phyloP scores from a whole-genome alignment of 1,284 basidiomycete genomes.

The Phlebopus sp. region DNA sequence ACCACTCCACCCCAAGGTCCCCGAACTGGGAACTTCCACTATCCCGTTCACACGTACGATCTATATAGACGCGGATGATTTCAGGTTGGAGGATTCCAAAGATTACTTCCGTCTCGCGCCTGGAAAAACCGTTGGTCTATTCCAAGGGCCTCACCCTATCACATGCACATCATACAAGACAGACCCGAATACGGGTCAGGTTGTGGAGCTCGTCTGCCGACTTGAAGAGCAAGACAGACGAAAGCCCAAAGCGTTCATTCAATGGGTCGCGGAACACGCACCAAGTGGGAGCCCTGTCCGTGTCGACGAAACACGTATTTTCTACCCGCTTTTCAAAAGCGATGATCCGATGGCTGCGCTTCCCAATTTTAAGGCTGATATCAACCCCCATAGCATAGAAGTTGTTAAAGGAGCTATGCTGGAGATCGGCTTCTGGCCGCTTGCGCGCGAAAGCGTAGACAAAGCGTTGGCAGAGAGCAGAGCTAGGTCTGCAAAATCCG shows the following conservation, averaged over 20 bases:
- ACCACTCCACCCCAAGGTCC: conserved; percentile 92
- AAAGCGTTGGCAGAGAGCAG: conserved; percentile 70
- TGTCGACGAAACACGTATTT: conserved; percentile 89
- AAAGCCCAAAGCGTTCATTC: conserved; percentile 96
- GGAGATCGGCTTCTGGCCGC: conserved; percentile 86
- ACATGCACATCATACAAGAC: conserved; percentile 89
- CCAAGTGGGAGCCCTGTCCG: conserved; percentile 77
- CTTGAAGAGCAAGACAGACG: conserved; percentile 72
- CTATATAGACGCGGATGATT: conserved; percentile 95
- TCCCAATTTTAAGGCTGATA: conserved; percentile 72
- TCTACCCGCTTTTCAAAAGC: conserved; percentile 92
- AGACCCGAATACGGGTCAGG: conserved; percentile 67
- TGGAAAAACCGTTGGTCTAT: conserved; percentile 94
- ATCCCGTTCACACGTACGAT: conserved; percentile 89
- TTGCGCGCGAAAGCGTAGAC: conserved; percentile 69
- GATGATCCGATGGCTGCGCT: conserved; percentile 79
- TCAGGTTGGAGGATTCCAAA: conserved; percentile 86
- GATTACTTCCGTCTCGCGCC: conserved; percentile 99
- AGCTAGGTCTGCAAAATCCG: conserved; percentile 60
- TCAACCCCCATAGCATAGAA: conserved; percentile 80
- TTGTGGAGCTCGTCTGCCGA: conserved; percentile 77
- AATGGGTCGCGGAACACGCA: conserved; percentile 93
- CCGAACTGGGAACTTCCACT: conserved; percentile 79
- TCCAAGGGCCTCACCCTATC: conserved; percentile 93
- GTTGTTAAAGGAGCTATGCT: conserved; percentile 79